Evolutionary conservation across 768 basidiomycete genomes (phyloP).

Genomic region (Suillus variegatus): DNA sequence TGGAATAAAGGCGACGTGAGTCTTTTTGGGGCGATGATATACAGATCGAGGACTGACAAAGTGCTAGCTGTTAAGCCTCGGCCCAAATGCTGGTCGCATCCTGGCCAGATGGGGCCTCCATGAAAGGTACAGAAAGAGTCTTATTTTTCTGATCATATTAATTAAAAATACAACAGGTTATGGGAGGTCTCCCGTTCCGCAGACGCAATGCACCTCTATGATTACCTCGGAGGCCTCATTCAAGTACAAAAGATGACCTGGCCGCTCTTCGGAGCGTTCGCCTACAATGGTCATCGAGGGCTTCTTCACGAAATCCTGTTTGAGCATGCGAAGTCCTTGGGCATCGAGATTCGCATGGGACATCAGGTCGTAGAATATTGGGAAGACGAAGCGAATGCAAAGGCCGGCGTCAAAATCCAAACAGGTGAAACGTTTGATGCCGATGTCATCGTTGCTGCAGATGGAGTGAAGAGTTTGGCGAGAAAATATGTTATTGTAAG

Average conservation of each 20-base stretch:
- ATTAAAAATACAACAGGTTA: constrained; percentile 18
- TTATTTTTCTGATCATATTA: constrained; percentile 13
- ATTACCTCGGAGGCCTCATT: constrained; percentile 23
- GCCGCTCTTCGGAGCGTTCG: constrained; percentile 18
- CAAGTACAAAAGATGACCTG: constrained; percentile 19
- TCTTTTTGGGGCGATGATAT: neutral
- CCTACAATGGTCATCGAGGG: constrained; percentile 30
- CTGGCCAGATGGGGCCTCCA: constrained; percentile 26
- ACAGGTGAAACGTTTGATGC: constrained; percentile 16
- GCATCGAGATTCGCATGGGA: constrained; percentile 21
- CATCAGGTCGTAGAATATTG: constrained; percentile 21
- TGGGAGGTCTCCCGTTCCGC: constrained; percentile 20
- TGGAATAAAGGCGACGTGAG: constrained; percentile 18
- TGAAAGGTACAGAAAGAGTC: constrained; percentile 15
- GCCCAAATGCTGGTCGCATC: constrained; percentile 24
- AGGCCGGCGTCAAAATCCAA: constrained; percentile 17
- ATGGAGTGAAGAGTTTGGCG: constrained; percentile 25
- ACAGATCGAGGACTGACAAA: constrained; percentile 2
- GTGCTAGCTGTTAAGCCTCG: constrained; percentile 19
- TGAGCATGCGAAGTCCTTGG: constrained; percentile 20
- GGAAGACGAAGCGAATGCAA: constrained; percentile 14
- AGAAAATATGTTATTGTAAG: constrained; percentile 20
- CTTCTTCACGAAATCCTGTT: constrained; percentile 24
- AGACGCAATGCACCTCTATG: constrained; percentile 17
- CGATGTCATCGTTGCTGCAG: constrained; percentile 27